These are phyloP conservation scores for Penicillium diatomitis DNA, from an alignment of 495 filamentous ascomycete species.

Conservation along the genomic window DNA sequence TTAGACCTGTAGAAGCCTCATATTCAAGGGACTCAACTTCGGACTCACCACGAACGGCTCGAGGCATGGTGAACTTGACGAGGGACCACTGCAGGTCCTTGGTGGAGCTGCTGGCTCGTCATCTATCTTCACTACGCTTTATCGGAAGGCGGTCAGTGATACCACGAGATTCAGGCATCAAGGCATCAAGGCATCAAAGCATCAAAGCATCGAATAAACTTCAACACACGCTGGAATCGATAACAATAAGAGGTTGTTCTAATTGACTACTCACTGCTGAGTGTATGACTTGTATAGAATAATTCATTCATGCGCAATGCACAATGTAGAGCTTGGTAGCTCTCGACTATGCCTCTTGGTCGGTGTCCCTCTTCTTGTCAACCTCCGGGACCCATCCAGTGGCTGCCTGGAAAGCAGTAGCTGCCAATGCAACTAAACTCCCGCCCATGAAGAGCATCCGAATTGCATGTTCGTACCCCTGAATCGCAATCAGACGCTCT, in stretches of 20 bases:
- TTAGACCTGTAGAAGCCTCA: background rate
- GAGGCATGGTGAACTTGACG: constrained; percentile 29
- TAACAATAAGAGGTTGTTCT: no score
- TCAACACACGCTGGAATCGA: no score
- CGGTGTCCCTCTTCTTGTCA: constrained; percentile 2
- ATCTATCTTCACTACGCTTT: no score
- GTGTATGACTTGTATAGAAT: background rate
- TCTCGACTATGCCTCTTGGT: background rate
- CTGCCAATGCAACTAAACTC: constrained; percentile 42
- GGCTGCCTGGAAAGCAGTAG: constrained; percentile 53
- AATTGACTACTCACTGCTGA: background rate
- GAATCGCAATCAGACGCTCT: constrained; percentile 52
- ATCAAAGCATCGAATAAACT: background rate
- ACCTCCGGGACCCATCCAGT: constrained; percentile 50
- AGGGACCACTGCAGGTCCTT: background rate
- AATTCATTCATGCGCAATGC: no score
- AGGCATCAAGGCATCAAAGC: background rate
- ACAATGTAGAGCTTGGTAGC: background rate
- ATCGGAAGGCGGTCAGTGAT: background rate
- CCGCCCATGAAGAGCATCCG: constrained; percentile 49
- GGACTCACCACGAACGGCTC: constrained; percentile 36
- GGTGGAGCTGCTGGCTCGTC: background rate
- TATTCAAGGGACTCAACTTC: background rate
- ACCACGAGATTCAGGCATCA: background rate
- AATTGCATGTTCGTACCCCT: constrained; percentile 52